phyloP scores from a whole-genome alignment of 768 basidiomycete genomes.

The Ramaria sp. region DNA sequence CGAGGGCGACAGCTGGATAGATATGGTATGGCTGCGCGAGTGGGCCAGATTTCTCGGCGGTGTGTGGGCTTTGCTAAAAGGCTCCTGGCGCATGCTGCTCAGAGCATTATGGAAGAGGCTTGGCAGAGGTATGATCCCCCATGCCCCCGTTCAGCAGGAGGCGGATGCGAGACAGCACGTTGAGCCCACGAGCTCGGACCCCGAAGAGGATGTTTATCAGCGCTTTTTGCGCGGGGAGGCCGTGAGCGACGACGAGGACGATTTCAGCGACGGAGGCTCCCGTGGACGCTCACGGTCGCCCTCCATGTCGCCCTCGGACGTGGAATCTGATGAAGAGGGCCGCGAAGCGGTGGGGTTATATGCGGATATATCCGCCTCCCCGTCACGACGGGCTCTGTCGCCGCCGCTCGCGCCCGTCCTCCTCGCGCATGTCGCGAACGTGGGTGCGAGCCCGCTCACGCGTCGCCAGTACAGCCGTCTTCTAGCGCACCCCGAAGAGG shows the following conservation, averaged over 20 bases:
- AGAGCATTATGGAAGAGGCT: slow-evolving; percentile 12
- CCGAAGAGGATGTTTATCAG: slow-evolving; percentile 35
- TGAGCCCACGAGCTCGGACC: background rate
- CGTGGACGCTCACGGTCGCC: slow-evolving; percentile 14
- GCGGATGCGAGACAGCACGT: background rate
- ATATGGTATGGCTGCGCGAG: slow-evolving; percentile 32
- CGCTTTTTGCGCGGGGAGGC: slow-evolving; percentile 53
- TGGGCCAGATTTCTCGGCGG: slow-evolving; percentile 24
- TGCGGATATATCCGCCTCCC: slow-evolving; percentile 36
- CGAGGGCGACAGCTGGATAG: slow-evolving; percentile 29
- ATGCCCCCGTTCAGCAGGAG: background rate
- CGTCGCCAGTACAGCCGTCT: slow-evolving; percentile 35
- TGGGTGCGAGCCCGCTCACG: slow-evolving; percentile 36
- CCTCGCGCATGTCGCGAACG: slow-evolving; percentile 42
- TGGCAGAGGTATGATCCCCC: background rate
- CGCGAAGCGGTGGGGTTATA: slow-evolving; percentile 41
- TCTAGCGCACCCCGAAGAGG: slow-evolving; percentile 17
- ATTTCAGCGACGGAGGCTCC: slow-evolving; percentile 16
- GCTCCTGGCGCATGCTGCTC: slow-evolving; percentile 13
- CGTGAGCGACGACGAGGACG: slow-evolving; percentile 38
- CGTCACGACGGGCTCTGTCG: slow-evolving; percentile 12
- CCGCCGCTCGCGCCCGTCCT: slow-evolving; percentile 31
- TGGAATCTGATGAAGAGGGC: slow-evolving; percentile 24
- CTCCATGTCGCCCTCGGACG: slow-evolving; percentile 14
- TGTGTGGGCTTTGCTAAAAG: slow-evolving; percentile 19